Evolutionary conservation across 2,329 filamentous ascomycete genomes (phyloP).

Genomic region (Colletotrichum limetticola): DNA sequence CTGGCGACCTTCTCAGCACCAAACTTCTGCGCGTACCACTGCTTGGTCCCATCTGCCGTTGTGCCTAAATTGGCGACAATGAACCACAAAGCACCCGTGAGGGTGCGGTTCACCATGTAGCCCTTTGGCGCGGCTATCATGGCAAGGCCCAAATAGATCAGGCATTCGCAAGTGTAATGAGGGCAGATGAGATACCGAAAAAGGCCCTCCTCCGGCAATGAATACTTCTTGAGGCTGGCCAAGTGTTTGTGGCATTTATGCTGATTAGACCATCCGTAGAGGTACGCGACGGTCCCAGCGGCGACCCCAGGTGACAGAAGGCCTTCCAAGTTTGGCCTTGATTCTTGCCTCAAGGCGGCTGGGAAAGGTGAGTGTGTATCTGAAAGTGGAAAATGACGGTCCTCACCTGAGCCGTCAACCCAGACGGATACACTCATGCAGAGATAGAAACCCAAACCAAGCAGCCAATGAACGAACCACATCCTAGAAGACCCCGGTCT

Average conservation of each 20-base stretch:
- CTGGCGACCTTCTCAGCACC: constrained; percentile 69
- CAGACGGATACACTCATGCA: constrained; percentile 80
- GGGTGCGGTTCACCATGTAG: constrained; percentile 74
- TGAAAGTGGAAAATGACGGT: not conserved
- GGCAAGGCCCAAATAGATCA: constrained; percentile 84
- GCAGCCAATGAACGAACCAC: constrained; percentile 85
- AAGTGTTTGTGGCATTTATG: constrained; percentile 79
- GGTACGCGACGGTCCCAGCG: constrained; percentile 70
- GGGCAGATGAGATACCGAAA: constrained; percentile 83
- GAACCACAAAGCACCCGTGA: constrained; percentile 77
- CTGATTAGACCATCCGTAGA: constrained; percentile 78
- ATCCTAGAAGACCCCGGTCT: constrained; percentile 80
- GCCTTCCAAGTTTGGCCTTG: not conserved
- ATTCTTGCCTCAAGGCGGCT: constrained; percentile 1
- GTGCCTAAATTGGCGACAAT: constrained; percentile 83
- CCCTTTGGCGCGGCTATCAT: constrained; percentile 78
- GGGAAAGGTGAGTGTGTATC: constrained; percentile 1
- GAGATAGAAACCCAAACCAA: constrained; percentile 83
- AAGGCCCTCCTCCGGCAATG: constrained; percentile 77
- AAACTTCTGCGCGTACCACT: constrained; percentile 84
- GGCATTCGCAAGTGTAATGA: constrained; percentile 90
- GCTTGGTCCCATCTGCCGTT: constrained; percentile 80
- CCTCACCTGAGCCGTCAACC: constrained; percentile 82
- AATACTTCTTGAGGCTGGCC: constrained; percentile 81
- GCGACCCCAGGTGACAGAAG: constrained; percentile 51